Base-by-base conservation (phyloP, 73 alveolate genomes). In the Paraurostyla sp. region DNA sequence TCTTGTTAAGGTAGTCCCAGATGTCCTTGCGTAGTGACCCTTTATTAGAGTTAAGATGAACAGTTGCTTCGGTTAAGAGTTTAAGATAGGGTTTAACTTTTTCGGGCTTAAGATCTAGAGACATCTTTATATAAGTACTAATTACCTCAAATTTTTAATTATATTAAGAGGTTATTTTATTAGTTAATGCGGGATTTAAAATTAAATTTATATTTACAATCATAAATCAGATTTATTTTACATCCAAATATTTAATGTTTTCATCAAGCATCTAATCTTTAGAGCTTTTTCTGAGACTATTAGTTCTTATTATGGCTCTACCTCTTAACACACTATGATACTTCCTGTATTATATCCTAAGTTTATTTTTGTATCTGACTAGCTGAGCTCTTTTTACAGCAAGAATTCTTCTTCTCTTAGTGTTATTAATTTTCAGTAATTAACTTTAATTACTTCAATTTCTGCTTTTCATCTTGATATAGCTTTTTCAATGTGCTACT, bases 71-170 rank as follows among this genome's bases (percentile, higher is more conserved):
- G 23, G 87, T 75, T 9, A 75, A 4, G 6, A 75, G 57, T 48
- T 75, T 75, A 16, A 75, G 87, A 49, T 75, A 75, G 4, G 51
- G 41, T 23, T 50, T 75, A 11, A 75, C 87, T 29, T 75, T 43
- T n/a, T 75, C 76, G 4, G 87, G 87, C 33, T 75, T 49, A 32
- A 75, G 73, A 7, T 75, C 87, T 4, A 69, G 41, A 3, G 62
- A 42, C 58, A 69, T 69, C 40, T 33, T 9, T n/a, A n/a, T n/a
- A n/a, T n/a, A n/a, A n/a, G n/a, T n/a, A n/a, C 65, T 43, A 18
- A 15, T 22, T 43, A 33, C 41, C 62, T 33, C 58, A 69, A 69
- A 38, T 11, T 41, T 42, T 35, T 33, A 7, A 11, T 35, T 41
- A 41, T 22, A 15, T 33, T 4, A 25, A 7, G 49, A 9, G 7